Evolutionary conservation across 2,329 filamentous ascomycete species (phyloP).

Genomic region (Aspergillus spinulosporus): DNA sequence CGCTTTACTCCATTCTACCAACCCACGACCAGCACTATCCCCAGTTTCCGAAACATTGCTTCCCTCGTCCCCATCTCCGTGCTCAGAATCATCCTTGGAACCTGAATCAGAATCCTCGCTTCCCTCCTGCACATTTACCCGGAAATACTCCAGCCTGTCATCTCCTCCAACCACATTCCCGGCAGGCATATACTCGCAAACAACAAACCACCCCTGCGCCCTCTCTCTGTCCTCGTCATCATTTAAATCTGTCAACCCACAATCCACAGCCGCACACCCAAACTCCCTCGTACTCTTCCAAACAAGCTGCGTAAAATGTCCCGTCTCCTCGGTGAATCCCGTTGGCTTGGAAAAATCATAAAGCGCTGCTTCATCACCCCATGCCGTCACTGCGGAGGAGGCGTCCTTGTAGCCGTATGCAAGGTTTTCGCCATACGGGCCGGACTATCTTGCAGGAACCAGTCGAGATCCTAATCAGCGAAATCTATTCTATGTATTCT

Average conservation of each 20-base stretch:
- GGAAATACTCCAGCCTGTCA: slow-evolving; percentile 31
- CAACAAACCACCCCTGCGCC: slow-evolving; percentile 62
- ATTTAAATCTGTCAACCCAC: slow-evolving; percentile 37
- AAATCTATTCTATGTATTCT: not conserved
- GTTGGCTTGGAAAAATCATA: slow-evolving; percentile 61
- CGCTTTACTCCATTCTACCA: not conserved
- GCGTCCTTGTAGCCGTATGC: slow-evolving; percentile 66
- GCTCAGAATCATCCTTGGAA: not conserved
- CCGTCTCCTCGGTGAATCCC: slow-evolving; percentile 61
- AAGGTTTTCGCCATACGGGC: slow-evolving; percentile 73
- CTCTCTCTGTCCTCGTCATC: slow-evolving; percentile 8
- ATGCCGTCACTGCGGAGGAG: slow-evolving; percentile 61
- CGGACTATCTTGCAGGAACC: slow-evolving; percentile 40
- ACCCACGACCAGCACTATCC: not conserved
- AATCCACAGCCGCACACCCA: slow-evolving; percentile 55
- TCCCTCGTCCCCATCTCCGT: not conserved
- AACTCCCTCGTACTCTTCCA: slow-evolving; percentile 65
- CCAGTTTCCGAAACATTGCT: not conserved
- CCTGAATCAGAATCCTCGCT: not conserved
- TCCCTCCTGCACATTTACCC: slow-evolving; percentile 29
- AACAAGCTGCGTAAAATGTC: slow-evolving; percentile 72
- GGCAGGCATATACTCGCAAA: slow-evolving; percentile 68
- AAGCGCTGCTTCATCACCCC: slow-evolving; percentile 60
- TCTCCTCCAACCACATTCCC: slow-evolving; percentile 58
- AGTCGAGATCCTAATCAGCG: not conserved